Conservation (phyloP, 805 yeast genomes). For the Priceomyces haplophilus region DNA sequence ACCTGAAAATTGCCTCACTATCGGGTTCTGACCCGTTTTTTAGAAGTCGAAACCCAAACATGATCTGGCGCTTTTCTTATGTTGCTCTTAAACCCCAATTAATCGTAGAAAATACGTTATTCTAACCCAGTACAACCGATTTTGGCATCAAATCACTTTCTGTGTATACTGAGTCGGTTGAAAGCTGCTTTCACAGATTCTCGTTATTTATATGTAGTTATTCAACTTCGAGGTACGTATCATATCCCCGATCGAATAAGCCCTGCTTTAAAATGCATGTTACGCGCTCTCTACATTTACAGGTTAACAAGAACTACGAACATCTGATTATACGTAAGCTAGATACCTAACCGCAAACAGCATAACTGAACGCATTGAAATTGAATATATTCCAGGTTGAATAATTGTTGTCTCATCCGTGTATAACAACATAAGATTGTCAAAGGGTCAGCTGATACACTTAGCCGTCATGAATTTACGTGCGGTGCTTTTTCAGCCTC, state of each 20-base stretch:
- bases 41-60: constrained; percentile 2
- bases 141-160: not conserved
- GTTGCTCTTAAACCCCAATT: not conserved
- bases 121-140: not conserved
- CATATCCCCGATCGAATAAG: not conserved
- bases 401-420: no score
- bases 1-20: constrained; percentile 41
- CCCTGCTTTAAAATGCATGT: not conserved
- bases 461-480: not conserved
- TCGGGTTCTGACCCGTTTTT: not conserved
- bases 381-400: no score
- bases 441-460: not conserved
- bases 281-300: not conserved
- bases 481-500: not conserved
- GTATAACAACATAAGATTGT: no score
- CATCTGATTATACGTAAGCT: not conserved
- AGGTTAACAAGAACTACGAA: not conserved
- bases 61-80: not conserved
- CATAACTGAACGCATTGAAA: no score
- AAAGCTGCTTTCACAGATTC: not conserved
- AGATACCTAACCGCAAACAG: no score
- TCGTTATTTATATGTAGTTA: not conserved
- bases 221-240: not conserved
- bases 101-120: constrained; percentile 1
- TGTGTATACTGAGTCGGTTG: not conserved